Conservation (phyloP, 2,329 filamentous ascomycete genomes). For the Diaporthe batatas region DNA sequence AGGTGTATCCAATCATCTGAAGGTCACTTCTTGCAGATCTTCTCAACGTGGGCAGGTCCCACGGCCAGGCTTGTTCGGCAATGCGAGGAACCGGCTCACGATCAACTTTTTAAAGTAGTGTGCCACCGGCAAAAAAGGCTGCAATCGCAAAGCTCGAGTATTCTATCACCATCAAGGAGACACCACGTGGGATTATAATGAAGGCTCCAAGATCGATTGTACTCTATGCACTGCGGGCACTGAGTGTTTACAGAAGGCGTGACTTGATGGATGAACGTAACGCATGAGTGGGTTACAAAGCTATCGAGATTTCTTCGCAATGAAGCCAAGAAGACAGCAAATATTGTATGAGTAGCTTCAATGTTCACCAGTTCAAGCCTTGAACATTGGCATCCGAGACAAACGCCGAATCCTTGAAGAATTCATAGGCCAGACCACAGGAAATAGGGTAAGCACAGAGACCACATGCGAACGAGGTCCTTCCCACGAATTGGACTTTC, state of each 20-base stretch:
- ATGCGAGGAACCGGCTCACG: no score
- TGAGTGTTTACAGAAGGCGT: neutral
- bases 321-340: neutral
- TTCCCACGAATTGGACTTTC: slow-evolving; percentile 53
- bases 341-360: neutral
- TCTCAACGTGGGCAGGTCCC: no score
- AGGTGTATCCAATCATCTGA: neutral
- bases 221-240: neutral
- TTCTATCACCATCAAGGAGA: no score
- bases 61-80: no score
- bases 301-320: neutral
- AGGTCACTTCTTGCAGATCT: neutral
- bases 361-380: neutral
- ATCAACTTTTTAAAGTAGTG: no score
- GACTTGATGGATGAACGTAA: no score
- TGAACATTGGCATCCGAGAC: neutral
- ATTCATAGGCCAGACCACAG: neutral
- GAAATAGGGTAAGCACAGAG: neutral
- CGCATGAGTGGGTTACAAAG: no score
- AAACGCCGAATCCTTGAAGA: slow-evolving; percentile 2
- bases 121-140: no score
- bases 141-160: no score
- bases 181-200: neutral
- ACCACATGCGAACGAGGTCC: slow-evolving; percentile 45
- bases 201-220: neutral